A percentile compares a stretch with the other conserved stretches of the same genome.
phyloP scores from a whole-genome alignment of 2,329 filamentous ascomycete species.

The Cercospora beticola region DNA sequence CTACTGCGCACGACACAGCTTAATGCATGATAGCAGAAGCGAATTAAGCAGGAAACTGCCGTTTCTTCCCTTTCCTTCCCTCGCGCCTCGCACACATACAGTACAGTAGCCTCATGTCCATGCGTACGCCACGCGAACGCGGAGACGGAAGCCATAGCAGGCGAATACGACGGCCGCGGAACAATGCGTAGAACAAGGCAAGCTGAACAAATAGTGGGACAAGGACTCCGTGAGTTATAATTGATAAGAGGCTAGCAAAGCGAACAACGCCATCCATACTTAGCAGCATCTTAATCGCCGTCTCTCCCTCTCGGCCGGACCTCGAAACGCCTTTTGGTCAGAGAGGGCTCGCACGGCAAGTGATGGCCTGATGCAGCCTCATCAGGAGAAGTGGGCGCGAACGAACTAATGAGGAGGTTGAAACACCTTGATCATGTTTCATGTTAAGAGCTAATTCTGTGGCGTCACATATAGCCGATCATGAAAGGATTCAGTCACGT shows the following conservation, averaged over 20 bases:
- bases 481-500: neutral
- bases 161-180: neutral
- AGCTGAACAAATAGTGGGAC: neutral
- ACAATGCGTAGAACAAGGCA: too few relatives aligned
- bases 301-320: neutral
- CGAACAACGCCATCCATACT: neutral
- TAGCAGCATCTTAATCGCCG: neutral
- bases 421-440: neutral
- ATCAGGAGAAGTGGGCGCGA: neutral
- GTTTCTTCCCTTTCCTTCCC: neutral
- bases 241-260: neutral
- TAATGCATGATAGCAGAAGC: neutral
- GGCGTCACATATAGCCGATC: neutral
- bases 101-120: neutral
- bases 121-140: neutral
- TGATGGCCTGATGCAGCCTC: neutral
- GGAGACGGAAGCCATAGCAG: neutral
- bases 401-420: neutral
- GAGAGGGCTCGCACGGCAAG: neutral
- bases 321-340: neutral
- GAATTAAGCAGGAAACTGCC: neutral
- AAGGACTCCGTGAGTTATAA: neutral
- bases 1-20: neutral
- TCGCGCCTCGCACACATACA: neutral
- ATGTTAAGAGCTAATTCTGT: neutral